Base-by-base conservation (phyloP, 305 asterid genomes). In the Fraxinus greggii region DNA sequence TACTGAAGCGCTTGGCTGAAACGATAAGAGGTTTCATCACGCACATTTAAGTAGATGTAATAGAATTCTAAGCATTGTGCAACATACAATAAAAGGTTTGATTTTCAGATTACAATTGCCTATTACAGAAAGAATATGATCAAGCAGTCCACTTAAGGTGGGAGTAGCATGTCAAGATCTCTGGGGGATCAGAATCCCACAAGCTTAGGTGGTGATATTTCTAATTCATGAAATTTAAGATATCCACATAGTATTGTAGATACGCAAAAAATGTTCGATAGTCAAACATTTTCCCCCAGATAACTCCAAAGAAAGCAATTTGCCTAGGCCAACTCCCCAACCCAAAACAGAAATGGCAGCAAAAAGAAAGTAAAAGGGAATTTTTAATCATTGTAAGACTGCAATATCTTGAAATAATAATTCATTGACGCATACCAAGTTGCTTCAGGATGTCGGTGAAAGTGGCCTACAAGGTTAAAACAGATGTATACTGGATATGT, bases 381-480 rank as follows among this genome's bases (percentile, higher is more conserved):
- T 6, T 59, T 24, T 59, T 59, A 21, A 21, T 61, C 31, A 10
- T 23, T 61, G 31, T 24, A 10, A 28, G 17, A 28, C 19, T 28
- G 74, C 33, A 63, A 38, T 23, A 0, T 67, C n/a, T 2, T 23
- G 24, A 73, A 32, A 63, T 8, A 61, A 70, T 54, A 59, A 54
- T 9, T 21, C 13, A 54, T 12, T 51, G 48, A 74, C 48, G 51
- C 95, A 80, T 89, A 96, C 99, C 94, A 40, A 96, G 98, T 81
- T 90, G 86, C 92, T 94, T 91, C 87, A 94, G 88, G 85, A 96
- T 92, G 89, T 97, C 99, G 1, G 95, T 93, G 90, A 94, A 94
- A 82, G 98, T 92, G 48, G 97, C 97, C 99, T 93, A 93, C 89
- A 88, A 86, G 74, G 74, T 67, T 67, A 67, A 80, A 80, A 87